phyloP scores from a whole-genome alignment of 345 rosid genomes.

The Melaleuca alternifolia region DNA sequence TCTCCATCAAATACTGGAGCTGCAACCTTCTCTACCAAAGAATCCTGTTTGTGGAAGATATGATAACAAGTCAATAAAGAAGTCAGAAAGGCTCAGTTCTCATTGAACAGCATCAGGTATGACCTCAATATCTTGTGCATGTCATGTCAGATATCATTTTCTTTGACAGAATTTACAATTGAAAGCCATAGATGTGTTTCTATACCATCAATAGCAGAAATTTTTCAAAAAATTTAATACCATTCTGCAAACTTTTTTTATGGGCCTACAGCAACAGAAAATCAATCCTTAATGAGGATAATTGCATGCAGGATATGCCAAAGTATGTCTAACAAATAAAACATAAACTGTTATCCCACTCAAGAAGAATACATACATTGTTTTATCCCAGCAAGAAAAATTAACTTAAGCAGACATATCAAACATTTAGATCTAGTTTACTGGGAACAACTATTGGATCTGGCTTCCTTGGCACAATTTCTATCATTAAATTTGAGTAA shows the following conservation, averaged over 20 bases:
- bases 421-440: not conserved
- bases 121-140: not conserved
- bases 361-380: not conserved
- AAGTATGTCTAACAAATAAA: not conserved
- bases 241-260: not conserved
- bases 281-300: not conserved
- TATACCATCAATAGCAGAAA: not conserved
- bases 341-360: not conserved
- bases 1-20: slow-evolving; percentile 29
- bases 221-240: not conserved
- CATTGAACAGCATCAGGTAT: not conserved
- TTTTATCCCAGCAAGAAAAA: not conserved
- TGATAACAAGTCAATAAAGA: not conserved
- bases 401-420: not conserved
- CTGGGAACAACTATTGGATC: not conserved
- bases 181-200: not conserved
- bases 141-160: not conserved
- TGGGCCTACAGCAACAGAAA: not conserved
- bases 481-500: not conserved
- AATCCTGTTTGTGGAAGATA: slow-evolving; percentile 42
- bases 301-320: not conserved
- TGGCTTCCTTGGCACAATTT: not conserved
- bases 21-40: slow-evolving; percentile 48
- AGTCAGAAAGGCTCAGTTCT: not conserved
- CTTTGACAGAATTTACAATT: not conserved